Base-by-base conservation (phyloP, 2,329 filamentous ascomycete species). In the Cladobotryum protrusum region DNA sequence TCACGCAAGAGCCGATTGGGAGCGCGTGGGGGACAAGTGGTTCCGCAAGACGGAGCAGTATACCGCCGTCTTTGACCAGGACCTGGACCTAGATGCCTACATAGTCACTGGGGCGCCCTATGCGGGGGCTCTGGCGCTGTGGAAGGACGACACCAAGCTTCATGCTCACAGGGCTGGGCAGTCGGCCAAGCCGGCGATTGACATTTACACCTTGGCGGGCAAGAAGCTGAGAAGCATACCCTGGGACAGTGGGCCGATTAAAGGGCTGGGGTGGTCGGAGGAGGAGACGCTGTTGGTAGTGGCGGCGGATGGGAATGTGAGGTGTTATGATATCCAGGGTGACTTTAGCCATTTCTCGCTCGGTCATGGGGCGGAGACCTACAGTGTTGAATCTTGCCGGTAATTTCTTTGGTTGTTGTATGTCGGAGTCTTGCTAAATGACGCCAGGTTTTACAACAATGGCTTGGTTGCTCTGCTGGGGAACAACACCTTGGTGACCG, bases 41-140 rank as follows among this genome's bases (percentile, higher is more conserved):
- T 99, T 97, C 74, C 88, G 92, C 67, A 96, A 95, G 74, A 85
- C 88, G 50, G 87, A 92, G 69, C 82, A 96, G 54, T 99, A 97
- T 75, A 91, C 90, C 54, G 87, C 85, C 57, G 81, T 97, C 57
- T 99, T 97, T 68, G 90, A 96, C 70, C 82, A 87, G 64, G 90
- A 96, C 65, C 77, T 96, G 55, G 91, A 99, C 72, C 81, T 99
- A 59, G 91, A 96, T 74, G 95, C 93, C 73, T 95, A 95, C 73
- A 79, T 92, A 62, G 85, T 96, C 63, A 85, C 86, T 51, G 93
- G 91, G 63, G 95, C 93, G 66, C 90, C 90, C 19, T 96, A 93
- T 69, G 90, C 87, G 61, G 93, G 93, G 62, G 91, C 93, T 65
- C 77, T 97, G 95, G 90, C 92, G 46, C 74, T 97, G 52, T 89